Evolutionary conservation across 192 early-diverging fungal genomes (phyloP).

Genomic region (Radiomyces spectabilis): DNA sequence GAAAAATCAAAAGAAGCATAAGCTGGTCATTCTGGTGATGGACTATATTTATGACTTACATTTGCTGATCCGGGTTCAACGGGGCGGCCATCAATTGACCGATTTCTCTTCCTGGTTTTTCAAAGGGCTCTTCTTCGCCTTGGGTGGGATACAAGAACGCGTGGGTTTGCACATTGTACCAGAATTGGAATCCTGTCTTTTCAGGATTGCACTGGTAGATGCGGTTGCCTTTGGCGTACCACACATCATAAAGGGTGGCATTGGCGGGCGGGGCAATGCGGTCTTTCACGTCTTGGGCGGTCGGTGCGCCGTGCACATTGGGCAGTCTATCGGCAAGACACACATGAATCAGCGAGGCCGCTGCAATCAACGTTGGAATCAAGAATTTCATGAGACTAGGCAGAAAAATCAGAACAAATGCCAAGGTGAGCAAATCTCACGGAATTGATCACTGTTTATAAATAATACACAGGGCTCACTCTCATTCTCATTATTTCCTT

Average conservation of each 20-base stretch:
- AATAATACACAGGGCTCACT: too few species aligned
- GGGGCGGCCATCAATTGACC: constrained; percentile 12
- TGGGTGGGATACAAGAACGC: constrained; percentile 12
- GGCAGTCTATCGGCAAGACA: constrained; percentile 7
- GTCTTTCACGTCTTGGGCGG: constrained; percentile 1
- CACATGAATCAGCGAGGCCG: too few species aligned
- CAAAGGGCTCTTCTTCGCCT: constrained; percentile 10
- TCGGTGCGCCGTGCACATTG: not conserved
- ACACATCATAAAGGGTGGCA: constrained; percentile 9
- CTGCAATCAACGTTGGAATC: too few species aligned
- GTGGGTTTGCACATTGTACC: constrained; percentile 23
- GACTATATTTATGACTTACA: not conserved
- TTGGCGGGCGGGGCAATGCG: constrained; percentile 9
- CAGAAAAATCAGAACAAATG: too few species aligned
- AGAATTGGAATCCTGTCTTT: constrained; percentile 9
- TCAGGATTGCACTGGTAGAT: constrained; percentile 21
- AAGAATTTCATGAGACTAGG: too few species aligned
- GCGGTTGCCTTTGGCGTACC: constrained; percentile 9
- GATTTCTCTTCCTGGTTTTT: constrained; percentile 5
- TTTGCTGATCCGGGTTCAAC: constrained; percentile 8
- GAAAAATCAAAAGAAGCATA: not conserved
- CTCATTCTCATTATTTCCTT: too few species aligned
- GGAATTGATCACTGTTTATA: too few species aligned
- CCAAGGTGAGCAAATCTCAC: too few species aligned
- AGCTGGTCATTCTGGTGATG: not conserved